Conservation (phyloP, 306 rosid genomes). For the Fragaria vesca region DNA sequence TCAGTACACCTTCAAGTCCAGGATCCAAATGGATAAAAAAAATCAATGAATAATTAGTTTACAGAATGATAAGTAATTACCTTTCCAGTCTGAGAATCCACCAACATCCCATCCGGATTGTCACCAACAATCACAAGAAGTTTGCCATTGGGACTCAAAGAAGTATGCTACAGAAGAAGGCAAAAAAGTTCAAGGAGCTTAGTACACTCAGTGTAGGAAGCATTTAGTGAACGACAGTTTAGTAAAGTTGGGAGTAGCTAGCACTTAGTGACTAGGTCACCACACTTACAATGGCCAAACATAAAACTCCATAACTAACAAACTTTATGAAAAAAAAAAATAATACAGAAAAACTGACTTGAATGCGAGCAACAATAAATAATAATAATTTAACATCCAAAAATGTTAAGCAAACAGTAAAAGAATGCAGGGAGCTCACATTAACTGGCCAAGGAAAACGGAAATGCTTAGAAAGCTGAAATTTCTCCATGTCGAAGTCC, state of each 20-base stretch:
- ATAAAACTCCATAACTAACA: background rate
- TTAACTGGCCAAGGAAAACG: constrained; percentile 85
- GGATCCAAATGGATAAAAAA: constrained; percentile 8
- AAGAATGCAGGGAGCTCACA: constrained; percentile 44
- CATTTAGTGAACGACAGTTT: background rate
- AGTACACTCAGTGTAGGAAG: background rate
- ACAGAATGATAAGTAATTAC: constrained; percentile 34
- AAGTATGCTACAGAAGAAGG: constrained; percentile 62
- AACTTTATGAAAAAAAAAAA: background rate
- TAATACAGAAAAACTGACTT: background rate
- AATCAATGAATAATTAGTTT: background rate
- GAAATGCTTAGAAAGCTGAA: constrained; percentile 77
- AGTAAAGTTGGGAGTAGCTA: background rate
- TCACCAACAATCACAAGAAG: constrained; percentile 76
- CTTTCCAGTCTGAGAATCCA: constrained; percentile 92
- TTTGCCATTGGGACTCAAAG: constrained; percentile 78
- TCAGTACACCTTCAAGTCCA: background rate
- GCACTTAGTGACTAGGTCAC: background rate
- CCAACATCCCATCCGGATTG: constrained; percentile 74
- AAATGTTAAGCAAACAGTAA: constrained; percentile 1
- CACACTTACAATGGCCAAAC: background rate
- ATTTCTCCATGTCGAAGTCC: constrained; percentile 85
- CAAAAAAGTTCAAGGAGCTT: constrained; percentile 8
- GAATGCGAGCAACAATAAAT: background rate
- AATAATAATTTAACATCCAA: background rate